phyloP scores from a whole-genome alignment of 768 basidiomycete genomes.

The Podaxis sp. region DNA sequence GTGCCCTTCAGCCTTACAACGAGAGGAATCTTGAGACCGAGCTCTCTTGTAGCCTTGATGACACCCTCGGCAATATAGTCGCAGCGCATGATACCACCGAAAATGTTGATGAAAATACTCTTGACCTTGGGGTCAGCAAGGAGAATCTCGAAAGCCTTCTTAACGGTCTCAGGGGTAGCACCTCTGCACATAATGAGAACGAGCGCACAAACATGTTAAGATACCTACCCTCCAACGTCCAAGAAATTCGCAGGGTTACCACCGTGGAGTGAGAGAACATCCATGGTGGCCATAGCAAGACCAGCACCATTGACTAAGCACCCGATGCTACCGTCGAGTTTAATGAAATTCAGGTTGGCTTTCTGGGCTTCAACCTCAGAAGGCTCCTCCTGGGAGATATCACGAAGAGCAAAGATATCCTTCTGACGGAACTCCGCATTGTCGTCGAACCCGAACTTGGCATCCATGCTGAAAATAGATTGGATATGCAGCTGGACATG shows the following conservation, averaged over 20 bases:
- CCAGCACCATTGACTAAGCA: slow-evolving; percentile 99
- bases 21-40: slow-evolving; percentile 80
- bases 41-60: slow-evolving; percentile 95
- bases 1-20: slow-evolving; percentile 97
- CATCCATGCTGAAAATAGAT: slow-evolving; percentile 80
- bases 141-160: slow-evolving; percentile 98
- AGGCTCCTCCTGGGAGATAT: slow-evolving; percentile 92
- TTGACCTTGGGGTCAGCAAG: slow-evolving; percentile 90
- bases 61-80: slow-evolving; percentile 98
- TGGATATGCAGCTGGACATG: slow-evolving; percentile 7
- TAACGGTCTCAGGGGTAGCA: slow-evolving; percentile 98
- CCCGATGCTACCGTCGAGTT: slow-evolving; percentile 95
- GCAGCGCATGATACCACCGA: slow-evolving; percentile 98
- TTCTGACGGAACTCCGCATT: slow-evolving; percentile 98
- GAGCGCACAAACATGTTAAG: background rate
- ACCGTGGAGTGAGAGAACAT: slow-evolving; percentile 94
- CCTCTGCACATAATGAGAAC: slow-evolving; percentile 50
- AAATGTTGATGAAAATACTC: slow-evolving; percentile 99
- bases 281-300: slow-evolving; percentile 99
- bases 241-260: slow-evolving; percentile 98
- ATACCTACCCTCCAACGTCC: slow-evolving; percentile 87
- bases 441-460: slow-evolving; percentile 99
- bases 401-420: slow-evolving; percentile 86
- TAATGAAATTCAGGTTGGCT: slow-evolving; percentile 96
- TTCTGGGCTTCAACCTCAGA: slow-evolving; percentile 98